Conservation (phyloP, 129 eudicot genomes). For the Oenanthe sinensis region DNA sequence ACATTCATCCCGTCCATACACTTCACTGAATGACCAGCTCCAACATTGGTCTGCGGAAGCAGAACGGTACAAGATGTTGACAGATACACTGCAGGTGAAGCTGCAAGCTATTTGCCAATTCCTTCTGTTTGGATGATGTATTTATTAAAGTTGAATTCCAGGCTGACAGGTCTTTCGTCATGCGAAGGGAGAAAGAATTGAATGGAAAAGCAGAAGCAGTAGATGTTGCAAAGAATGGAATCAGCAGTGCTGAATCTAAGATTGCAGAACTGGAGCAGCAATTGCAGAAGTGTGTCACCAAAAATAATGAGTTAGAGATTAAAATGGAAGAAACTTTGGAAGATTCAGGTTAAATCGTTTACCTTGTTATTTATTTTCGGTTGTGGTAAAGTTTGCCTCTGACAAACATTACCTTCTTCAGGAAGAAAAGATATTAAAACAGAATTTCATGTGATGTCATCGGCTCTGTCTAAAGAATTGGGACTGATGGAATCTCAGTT, state of each 20-base stretch:
- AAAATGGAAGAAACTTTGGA: constrained; percentile 92
- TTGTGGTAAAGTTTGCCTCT: constrained; percentile 9
- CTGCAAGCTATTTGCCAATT: constrained; percentile 1
- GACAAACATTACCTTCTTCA: constrained; percentile 19
- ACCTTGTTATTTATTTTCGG: neutral
- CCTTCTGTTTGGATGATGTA: neutral
- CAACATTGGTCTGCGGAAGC: constrained; percentile 83
- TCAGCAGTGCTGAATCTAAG: constrained; percentile 42
- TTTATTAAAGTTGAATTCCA: constrained; percentile 23
- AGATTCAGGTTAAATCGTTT: constrained; percentile 67
- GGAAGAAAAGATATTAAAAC: constrained; percentile 81
- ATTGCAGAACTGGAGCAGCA: constrained; percentile 60
- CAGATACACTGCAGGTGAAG: constrained; percentile 76
- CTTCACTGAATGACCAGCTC: constrained; percentile 73
- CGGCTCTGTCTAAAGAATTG: constrained; percentile 85
- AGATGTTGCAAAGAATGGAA: constrained; percentile 39
- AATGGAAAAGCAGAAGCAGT: constrained; percentile 44
- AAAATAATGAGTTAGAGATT: constrained; percentile 76
- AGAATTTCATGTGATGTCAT: constrained; percentile 83
- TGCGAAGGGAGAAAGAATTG: constrained; percentile 85
- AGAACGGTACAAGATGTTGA: constrained; percentile 47
- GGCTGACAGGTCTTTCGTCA: constrained; percentile 67
- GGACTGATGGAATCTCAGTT: constrained; percentile 83
- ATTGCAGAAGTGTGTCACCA: constrained; percentile 41
- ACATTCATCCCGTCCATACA: constrained; percentile 62